A percentile compares a stretch with the other conserved stretches of the same genome.
Evolutionary conservation across 768 basidiomycete species (phyloP).

Genomic region (Mycena maculata): DNA sequence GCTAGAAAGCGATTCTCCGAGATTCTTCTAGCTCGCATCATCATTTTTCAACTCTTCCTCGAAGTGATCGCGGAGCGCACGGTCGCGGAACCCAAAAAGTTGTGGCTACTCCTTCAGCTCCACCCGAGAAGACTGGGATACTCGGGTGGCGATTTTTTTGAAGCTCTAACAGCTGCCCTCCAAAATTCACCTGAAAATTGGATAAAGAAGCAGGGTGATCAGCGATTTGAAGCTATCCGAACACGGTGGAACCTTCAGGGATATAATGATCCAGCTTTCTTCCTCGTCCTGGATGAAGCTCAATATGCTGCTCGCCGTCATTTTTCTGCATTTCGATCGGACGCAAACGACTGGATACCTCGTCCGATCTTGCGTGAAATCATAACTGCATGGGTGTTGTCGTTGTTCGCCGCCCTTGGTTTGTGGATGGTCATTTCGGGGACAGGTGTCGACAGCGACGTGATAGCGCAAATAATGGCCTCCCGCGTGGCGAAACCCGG

Average conservation of each 20-base stretch:
- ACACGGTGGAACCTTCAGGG: background rate
- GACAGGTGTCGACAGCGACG: background rate
- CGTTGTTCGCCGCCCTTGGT: background rate
- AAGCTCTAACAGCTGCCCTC: background rate
- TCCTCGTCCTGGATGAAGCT: background rate
- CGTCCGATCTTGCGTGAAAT: background rate
- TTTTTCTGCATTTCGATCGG: background rate
- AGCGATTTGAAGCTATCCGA: background rate
- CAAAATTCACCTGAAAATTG: background rate
- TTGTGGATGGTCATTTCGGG: background rate
- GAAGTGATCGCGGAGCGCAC: background rate
- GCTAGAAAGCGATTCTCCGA: background rate
- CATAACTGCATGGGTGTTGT: background rate
- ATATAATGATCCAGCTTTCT: background rate
- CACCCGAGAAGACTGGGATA: background rate
- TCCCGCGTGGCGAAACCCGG: background rate
- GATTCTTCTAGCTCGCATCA: background rate
- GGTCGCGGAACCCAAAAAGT: background rate
- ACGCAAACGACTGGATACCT: background rate
- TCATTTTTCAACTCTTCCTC: background rate
- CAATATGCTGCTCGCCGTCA: background rate
- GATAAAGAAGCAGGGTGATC: background rate
- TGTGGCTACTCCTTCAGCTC: background rate
- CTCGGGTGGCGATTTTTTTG: background rate
- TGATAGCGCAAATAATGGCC: background rate